Base-by-base conservation (phyloP, 2,329 filamentous ascomycete genomes). In the Zalaria obscura region DNA sequence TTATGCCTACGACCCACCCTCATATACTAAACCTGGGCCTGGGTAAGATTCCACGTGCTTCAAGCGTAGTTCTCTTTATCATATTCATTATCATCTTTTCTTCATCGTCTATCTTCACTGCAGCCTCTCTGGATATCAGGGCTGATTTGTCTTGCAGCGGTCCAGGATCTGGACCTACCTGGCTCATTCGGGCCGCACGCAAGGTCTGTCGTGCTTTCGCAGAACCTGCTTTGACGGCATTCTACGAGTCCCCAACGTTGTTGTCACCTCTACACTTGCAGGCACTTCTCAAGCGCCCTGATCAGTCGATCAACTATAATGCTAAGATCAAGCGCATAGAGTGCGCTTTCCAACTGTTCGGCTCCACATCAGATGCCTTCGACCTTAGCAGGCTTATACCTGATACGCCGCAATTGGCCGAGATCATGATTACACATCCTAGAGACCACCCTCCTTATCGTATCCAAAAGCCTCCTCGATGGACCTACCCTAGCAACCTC, bases 361-460 rank as follows among this genome's bases (percentile, higher is more conserved):
- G 43, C 9, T 40, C 40, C 8, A 40, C 43, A 10, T 36, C 40
- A 7, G 42, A 41, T 18, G 25, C 73, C 25, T 64, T 78, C 42
- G 69, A 78, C 45, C 55, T 83, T 18, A 56, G 64, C 33, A 61
- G 65, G 26, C 59, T 93, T 39, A 64, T 93, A 18, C 66, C 68
- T 34, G 68, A 73, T 36, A 69, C 86, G 4, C 78, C 80, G 0
- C 76, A 76, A 38, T 66, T 94, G 10, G 71, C 72, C 40, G 72
- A 79, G 38, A 61, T 95, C 28, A 75, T 86, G 43, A 69, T 94
- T 10, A 80, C 78, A 47, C 82, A 88, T 49, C 72, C 71, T 7
- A 67, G 73, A 38, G 83, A 93, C 52, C 63, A 74, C 47, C 69
- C 80, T 2, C 81, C 81, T 0, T 85, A 78, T 55, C 67, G 80